Evolutionary conservation across 108 stramenopile species (phyloP).

Genomic region (Fragilaria crotonensis): DNA sequence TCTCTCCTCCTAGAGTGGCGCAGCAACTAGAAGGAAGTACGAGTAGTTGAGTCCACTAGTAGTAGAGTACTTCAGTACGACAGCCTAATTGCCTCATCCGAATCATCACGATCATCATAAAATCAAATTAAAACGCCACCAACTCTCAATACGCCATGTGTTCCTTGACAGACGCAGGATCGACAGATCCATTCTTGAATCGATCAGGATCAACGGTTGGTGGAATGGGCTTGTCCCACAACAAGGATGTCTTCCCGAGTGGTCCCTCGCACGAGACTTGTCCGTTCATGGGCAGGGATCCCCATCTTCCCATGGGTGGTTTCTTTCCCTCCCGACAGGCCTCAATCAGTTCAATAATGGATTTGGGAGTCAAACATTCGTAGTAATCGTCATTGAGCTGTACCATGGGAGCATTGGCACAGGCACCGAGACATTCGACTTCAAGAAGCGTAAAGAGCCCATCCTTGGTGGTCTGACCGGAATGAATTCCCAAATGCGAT

Average conservation of each 20-base stretch:
- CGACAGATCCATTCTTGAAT: slow-evolving; percentile 83
- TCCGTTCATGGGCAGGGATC: slow-evolving; percentile 99
- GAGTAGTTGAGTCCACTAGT: no score
- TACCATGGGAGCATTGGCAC: slow-evolving; percentile 99
- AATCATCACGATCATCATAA: no score
- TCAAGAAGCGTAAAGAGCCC: slow-evolving; percentile 97
- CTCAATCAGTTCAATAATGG: slow-evolving; percentile 89
- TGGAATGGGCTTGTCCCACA: slow-evolving; percentile 46
- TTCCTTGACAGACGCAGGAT: slow-evolving; percentile 94
- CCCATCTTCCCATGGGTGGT: slow-evolving; percentile 97
- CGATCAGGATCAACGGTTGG: slow-evolving; percentile 68
- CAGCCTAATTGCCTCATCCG: no score
- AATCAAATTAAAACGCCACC: no score
- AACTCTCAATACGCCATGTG: slow-evolving; percentile 88
- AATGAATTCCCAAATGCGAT: slow-evolving; percentile 93
- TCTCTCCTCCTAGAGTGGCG: no score
- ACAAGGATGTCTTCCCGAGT: slow-evolving; percentile 88
- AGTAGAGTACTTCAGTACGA: no score
- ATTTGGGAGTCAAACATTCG: slow-evolving; percentile 96
- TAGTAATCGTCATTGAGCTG: slow-evolving; percentile 99
- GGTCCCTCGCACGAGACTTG: slow-evolving; percentile 99
- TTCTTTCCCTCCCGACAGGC: slow-evolving; percentile 87
- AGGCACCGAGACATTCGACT: slow-evolving; percentile 99
- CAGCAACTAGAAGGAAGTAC: no score
- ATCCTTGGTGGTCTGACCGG: slow-evolving; percentile 93